Evolutionary conservation across 306 rosid species (phyloP).

Genomic region (Arachis hypogaea): DNA sequence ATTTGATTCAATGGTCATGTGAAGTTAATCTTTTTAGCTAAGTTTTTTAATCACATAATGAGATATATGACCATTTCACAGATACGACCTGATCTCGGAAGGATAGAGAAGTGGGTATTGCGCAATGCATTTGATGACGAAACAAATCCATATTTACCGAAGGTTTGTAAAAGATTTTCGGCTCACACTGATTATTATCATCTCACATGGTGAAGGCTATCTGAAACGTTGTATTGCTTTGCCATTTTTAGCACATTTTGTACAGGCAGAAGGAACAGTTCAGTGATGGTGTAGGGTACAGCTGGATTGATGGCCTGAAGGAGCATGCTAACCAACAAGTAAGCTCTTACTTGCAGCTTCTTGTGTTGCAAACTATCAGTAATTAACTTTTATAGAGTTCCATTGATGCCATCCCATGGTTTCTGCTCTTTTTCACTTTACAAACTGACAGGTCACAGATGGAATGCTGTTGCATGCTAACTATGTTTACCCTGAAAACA

Average conservation of each 20-base stretch:
- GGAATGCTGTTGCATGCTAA: constrained; percentile 70
- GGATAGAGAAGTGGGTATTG: constrained; percentile 96
- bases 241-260: constrained; percentile 66
- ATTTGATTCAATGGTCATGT: constrained; percentile 10
- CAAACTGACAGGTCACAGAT: constrained; percentile 72
- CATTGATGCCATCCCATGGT: constrained; percentile 15
- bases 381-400: constrained; percentile 3
- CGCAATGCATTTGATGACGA: constrained; percentile 97
- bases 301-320: constrained; percentile 97
- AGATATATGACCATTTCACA: constrained; percentile 45
- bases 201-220: constrained; percentile 10
- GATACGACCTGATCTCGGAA: constrained; percentile 82
- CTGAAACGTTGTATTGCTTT: not conserved
- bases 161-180: constrained; percentile 57
- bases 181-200: not conserved
- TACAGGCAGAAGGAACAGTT: constrained; percentile 99
- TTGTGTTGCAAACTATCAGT: constrained; percentile 10
- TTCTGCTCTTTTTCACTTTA: constrained; percentile 17
- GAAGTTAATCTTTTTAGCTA: constrained; percentile 32
- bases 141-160: constrained; percentile 83
- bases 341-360: constrained; percentile 32
- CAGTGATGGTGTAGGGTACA: constrained; percentile 98
- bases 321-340: constrained; percentile 85
- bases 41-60: constrained; percentile 12
- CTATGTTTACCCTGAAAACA: constrained; percentile 87